Evolutionary conservation across 2,329 filamentous ascomycete genomes (phyloP).

Genomic region (Xylaria sp.): DNA sequence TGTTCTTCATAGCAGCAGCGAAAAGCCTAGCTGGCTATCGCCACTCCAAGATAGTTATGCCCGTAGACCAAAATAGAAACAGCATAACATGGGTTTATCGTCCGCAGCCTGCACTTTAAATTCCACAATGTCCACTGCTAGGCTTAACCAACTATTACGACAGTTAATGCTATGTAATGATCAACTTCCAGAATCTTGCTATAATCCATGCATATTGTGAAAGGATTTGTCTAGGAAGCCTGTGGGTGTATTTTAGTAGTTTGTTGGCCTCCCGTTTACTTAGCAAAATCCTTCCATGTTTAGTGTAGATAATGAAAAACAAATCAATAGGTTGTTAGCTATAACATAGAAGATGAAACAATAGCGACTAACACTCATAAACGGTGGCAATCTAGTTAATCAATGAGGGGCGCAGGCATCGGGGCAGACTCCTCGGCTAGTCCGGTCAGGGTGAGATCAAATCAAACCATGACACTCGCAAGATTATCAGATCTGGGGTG

Average conservation of each 20-base stretch:
- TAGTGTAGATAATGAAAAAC: not conserved
- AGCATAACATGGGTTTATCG: not conserved
- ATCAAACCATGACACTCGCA: not conserved
- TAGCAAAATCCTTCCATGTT: conserved; percentile 8
- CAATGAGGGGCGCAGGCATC: conserved; percentile 6
- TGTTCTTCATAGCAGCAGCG: not conserved
- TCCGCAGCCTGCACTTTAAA: not conserved
- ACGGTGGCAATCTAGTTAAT: not conserved
- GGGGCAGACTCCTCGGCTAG: conserved; percentile 27
- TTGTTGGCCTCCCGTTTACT: not conserved
- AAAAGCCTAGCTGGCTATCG: not conserved
- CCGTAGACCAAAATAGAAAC: conserved; percentile 5
- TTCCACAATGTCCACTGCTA: not conserved
- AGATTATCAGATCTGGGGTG: conserved; percentile 30
- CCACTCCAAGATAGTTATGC: not conserved
- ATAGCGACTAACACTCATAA: not conserved
- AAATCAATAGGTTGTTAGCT: not conserved
- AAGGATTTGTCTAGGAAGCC: not conserved
- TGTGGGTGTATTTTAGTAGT: not conserved
- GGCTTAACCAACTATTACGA: not conserved
- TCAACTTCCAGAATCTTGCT: not conserved
- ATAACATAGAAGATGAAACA: not conserved
- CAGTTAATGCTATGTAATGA: not conserved
- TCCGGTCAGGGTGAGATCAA: conserved; percentile 10
- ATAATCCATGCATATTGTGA: not conserved